Percentiles rank a stretch among this genome's conserved stretches.
phyloP scores from a whole-genome alignment of 257 asterid species.

The Paulownia fortunei region DNA sequence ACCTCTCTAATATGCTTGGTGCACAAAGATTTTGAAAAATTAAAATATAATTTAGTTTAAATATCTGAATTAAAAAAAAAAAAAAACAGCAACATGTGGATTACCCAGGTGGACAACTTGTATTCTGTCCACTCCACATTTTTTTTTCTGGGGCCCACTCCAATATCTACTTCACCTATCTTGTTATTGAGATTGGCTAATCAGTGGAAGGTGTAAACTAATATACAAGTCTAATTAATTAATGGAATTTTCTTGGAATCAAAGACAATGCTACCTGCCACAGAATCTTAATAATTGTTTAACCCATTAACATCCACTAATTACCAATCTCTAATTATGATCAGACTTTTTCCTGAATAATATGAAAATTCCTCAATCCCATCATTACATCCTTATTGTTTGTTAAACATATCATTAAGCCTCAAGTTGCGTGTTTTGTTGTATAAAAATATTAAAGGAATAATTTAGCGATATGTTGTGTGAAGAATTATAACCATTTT shows the following conservation, averaged over 20 bases:
- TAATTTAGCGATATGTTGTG: too few relatives aligned
- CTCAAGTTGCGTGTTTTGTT: too few relatives aligned
- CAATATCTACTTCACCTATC: not conserved
- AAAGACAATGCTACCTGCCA: not conserved
- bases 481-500: too few relatives aligned
- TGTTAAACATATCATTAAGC: too few relatives aligned
- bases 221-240: not conserved
- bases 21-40: too few relatives aligned
- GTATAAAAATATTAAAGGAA: too few relatives aligned
- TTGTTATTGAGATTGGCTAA: not conserved
- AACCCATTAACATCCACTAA: not conserved
- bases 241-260: not conserved
- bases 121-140: too few relatives aligned
- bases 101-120: not conserved
- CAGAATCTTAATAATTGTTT: not conserved
- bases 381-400: not conserved
- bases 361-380: not conserved
- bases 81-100: not conserved
- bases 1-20: too few relatives aligned
- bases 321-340: not conserved
- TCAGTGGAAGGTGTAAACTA: too few relatives aligned
- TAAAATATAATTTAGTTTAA: too few relatives aligned
- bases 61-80: too few relatives aligned
- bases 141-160: not conserved
- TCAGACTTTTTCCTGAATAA: not conserved